Evolutionary conservation across 768 basidiomycete species (phyloP).

Genomic region (Chalciporus pseudorubinellus): DNA sequence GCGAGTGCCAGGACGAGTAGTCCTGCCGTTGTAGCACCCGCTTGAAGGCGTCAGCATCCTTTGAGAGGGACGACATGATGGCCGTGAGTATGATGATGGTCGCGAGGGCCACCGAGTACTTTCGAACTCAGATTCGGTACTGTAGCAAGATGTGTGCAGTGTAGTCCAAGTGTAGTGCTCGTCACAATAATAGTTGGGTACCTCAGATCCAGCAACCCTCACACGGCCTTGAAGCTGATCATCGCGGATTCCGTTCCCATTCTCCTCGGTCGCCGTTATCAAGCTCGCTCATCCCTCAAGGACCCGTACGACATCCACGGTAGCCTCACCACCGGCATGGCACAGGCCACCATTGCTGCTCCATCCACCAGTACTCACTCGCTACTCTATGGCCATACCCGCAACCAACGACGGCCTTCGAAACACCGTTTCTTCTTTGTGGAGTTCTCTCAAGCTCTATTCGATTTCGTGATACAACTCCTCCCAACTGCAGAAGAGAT

Average conservation of each 20-base stretch:
- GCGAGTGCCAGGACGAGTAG: conserved; percentile 79
- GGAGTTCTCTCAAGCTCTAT: conserved; percentile 87
- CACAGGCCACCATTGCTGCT: conserved; percentile 27
- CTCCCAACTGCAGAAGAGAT: conserved; percentile 89
- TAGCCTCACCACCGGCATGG: conserved; percentile 18
- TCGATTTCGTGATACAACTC: conserved; percentile 91
- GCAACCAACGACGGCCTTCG: conserved; percentile 38
- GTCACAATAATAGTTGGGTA: conserved; percentile 3
- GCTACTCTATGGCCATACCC: conserved; percentile 30
- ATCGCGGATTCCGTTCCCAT: conserved; percentile 25
- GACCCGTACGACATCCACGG: conserved; percentile 4
- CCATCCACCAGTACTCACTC: conserved; percentile 21
- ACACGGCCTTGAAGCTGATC: conserved; percentile 28
- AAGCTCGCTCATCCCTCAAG: conserved; percentile 3
- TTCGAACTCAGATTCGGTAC: background rate
- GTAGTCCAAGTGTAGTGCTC: too few relatives aligned
- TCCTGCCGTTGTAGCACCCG: conserved; percentile 61
- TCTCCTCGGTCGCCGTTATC: conserved; percentile 12
- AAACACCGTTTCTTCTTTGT: conserved; percentile 63
- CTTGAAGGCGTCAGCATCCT: conserved; percentile 73
- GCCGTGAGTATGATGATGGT: background rate
- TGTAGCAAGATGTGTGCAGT: too few relatives aligned
- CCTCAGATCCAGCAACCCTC: conserved; percentile 15
- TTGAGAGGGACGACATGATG: conserved; percentile 64
- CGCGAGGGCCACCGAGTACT: too few relatives aligned